Percentiles rank a stretch among this genome's conserved stretches.
Evolutionary conservation across 176 grass and related monocot species (phyloP).

Genomic region (Carex pumila): DNA sequence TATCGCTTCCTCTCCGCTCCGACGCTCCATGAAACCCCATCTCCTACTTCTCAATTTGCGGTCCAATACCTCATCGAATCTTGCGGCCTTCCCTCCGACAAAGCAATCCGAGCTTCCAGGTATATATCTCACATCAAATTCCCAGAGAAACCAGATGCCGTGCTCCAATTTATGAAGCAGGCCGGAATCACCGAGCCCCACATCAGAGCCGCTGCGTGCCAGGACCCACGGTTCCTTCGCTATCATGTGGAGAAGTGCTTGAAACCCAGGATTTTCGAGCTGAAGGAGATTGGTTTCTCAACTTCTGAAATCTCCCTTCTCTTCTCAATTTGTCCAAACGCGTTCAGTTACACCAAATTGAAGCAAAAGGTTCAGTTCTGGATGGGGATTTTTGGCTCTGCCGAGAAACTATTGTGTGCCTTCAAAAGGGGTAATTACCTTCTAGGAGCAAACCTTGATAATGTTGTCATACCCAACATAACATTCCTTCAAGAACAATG

Average conservation of each 20-base stretch:
- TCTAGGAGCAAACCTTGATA: neutral
- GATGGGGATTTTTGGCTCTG: conserved; percentile 5
- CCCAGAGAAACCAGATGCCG: neutral
- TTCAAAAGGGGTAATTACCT: neutral
- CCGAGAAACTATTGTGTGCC: neutral
- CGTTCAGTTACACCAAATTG: neutral
- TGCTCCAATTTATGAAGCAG: neutral
- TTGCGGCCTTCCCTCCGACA: neutral
- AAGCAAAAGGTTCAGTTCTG: conserved; percentile 17
- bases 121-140: neutral
- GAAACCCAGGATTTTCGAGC: neutral
- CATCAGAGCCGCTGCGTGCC: neutral
- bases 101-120: neutral
- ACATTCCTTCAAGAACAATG: conserved; percentile 16
- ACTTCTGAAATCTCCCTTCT: neutral
- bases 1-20: too few relatives aligned
- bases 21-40: too few relatives aligned
- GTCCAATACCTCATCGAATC: neutral
- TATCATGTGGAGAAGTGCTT: neutral
- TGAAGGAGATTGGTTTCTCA: neutral
- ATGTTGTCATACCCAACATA: conserved; percentile 22
- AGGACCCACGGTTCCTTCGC: neutral
- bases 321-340: neutral
- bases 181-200: neutral
- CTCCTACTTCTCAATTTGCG: neutral